phyloP scores from a whole-genome alignment of 2,329 filamentous ascomycete species.

The Cladosporium oxysporum region DNA sequence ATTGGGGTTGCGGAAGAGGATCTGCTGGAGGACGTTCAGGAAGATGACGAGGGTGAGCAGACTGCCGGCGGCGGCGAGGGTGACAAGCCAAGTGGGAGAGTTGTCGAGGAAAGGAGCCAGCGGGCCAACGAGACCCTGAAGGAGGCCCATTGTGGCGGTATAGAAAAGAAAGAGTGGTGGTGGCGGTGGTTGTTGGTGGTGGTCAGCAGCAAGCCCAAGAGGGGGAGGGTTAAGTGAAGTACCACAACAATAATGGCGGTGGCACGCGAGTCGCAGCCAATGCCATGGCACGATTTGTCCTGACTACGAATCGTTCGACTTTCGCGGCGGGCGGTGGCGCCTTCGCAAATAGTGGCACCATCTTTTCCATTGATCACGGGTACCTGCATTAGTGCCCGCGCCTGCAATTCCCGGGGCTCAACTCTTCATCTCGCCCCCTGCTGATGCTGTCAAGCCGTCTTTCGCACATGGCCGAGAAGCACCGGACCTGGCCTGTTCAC shows the following conservation, averaged over 20 bases:
- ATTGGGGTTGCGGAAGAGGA: conserved; percentile 69
- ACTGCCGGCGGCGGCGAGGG: conserved; percentile 46
- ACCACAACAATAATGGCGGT: background rate
- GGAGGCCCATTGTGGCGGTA: conserved; percentile 52
- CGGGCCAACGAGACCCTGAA: conserved; percentile 51
- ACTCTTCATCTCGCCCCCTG: conserved; percentile 2
- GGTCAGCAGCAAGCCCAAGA: background rate
- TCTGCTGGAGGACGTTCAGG: conserved; percentile 77
- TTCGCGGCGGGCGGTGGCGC: conserved; percentile 5
- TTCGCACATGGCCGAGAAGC: background rate
- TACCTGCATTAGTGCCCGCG: conserved; percentile 11
- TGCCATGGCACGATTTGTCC: conserved; percentile 14
- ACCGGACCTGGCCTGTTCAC: background rate
- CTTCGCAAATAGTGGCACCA: background rate
- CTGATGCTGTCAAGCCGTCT: background rate
- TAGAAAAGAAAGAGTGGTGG: background rate
- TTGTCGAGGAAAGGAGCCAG: conserved; percentile 37
- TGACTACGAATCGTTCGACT: conserved; percentile 6
- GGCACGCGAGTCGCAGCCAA: conserved; percentile 11
- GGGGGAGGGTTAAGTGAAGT: conserved; percentile 10
- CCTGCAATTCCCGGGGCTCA: background rate
- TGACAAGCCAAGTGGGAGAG: conserved; percentile 44
- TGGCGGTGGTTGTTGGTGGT: background rate
- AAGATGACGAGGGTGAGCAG: conserved; percentile 61
- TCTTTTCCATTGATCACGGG: background rate